A percentile compares a stretch with the other conserved stretches of the same genome.
Evolutionary conservation across 495 filamentous ascomycete genomes (phyloP).

Genomic region (Sporormia fimetaria): DNA sequence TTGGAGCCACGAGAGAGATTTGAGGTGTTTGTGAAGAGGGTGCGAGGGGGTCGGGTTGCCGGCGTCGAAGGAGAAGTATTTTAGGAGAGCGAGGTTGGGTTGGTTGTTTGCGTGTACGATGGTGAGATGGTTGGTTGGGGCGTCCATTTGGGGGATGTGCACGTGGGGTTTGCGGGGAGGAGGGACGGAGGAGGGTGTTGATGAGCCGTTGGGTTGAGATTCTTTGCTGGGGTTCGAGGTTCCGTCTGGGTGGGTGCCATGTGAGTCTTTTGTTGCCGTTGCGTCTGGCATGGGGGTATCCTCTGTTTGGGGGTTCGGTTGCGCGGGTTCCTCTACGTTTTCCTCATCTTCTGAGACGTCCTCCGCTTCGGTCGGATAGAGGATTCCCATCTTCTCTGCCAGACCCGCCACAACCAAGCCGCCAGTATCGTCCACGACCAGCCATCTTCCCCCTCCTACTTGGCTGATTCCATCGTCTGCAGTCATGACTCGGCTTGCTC

Average conservation of each 20-base stretch:
- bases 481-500: conserved; percentile 25
- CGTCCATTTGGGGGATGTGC: conserved; percentile 37
- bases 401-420: conserved; percentile 77
- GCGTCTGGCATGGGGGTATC: not conserved
- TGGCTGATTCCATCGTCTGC: conserved; percentile 29
- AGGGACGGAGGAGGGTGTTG: not conserved
- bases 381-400: conserved; percentile 83
- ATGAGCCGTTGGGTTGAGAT: not conserved
- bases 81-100: conserved; percentile 74
- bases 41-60: conserved; percentile 57
- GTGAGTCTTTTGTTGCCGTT: not conserved
- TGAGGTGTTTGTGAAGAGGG: conserved; percentile 70
- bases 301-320: not conserved
- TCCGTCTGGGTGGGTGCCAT: not conserved
- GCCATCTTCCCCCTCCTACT: conserved; percentile 59
- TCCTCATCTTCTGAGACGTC: conserved; percentile 13
- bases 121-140: conserved; percentile 70
- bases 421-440: conserved; percentile 82
- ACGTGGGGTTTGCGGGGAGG: conserved; percentile 25
- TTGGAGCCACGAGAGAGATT: conserved; percentile 81
- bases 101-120: conserved; percentile 79
- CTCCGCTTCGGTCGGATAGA: conserved; percentile 43
- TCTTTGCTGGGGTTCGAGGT: not conserved
- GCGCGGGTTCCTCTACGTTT: conserved; percentile 13
- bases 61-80: conserved; percentile 73